Evolutionary conservation across 371 early-diverging fungal genomes (phyloP).

Genomic region (Actinomortierella ambigua): DNA sequence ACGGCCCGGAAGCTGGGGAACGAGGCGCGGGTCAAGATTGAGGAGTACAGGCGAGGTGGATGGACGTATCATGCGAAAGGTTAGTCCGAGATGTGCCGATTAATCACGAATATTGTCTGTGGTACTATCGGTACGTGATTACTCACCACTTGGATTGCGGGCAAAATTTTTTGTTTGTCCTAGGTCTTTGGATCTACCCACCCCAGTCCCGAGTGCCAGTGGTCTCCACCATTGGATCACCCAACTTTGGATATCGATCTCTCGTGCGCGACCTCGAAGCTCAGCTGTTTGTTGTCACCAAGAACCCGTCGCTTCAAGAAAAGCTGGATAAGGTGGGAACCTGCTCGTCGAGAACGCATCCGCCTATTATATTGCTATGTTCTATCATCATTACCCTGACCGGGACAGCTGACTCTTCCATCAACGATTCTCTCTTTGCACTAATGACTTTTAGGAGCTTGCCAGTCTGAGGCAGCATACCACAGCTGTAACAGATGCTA

Average conservation of each 20-base stretch:
- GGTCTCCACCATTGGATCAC: constrained; percentile 88
- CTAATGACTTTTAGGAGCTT: constrained; percentile 21
- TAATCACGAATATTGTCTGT: not conserved
- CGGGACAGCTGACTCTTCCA: too few species aligned
- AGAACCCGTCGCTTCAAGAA: constrained; percentile 57
- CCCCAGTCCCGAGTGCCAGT: constrained; percentile 27
- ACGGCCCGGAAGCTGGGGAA: constrained; percentile 48
- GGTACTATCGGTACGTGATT: not conserved
- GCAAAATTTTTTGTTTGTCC: not conserved
- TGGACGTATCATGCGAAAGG: constrained; percentile 96
- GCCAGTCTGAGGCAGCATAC: constrained; percentile 16
- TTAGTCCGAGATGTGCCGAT: constrained; percentile 15
- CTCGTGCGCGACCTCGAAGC: constrained; percentile 90
- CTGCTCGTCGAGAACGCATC: too few species aligned
- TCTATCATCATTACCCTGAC: too few species aligned
- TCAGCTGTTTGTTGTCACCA: constrained; percentile 77
- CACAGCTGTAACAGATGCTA: constrained; percentile 33
- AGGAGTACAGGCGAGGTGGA: constrained; percentile 74
- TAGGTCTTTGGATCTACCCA: constrained; percentile 47
- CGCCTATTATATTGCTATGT: too few species aligned
- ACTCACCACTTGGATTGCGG: not conserved
- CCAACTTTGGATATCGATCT: constrained; percentile 92
- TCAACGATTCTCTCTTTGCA: not conserved
- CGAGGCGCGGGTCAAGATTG: constrained; percentile 58
- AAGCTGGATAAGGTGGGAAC: constrained; percentile 62